Percentiles rank a stretch among this genome's conserved stretches.
Evolutionary conservation across 805 yeast species (phyloP).

Genomic region (Pichia nanzhaoensis): DNA sequence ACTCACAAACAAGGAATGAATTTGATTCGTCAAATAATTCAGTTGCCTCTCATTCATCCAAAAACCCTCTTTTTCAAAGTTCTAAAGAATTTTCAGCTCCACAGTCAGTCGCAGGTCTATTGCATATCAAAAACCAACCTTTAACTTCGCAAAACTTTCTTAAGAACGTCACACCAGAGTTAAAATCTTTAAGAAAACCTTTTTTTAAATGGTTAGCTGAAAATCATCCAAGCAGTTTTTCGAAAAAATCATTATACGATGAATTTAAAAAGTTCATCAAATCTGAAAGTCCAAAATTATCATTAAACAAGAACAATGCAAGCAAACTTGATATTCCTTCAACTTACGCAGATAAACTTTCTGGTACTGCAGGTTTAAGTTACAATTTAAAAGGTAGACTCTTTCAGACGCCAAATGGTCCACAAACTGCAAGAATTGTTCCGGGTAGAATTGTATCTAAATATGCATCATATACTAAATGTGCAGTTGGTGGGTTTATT

Average conservation of each 20-base stretch:
- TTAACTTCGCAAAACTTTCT: constrained; percentile 18
- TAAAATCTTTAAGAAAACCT: constrained; percentile 42
- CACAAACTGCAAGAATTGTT: constrained; percentile 42
- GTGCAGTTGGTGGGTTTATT: constrained; percentile 52
- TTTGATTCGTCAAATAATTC: neutral
- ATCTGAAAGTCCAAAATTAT: constrained; percentile 17
- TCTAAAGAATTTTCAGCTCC: constrained; percentile 18
- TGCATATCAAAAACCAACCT: constrained; percentile 22
- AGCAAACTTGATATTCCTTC: constrained; percentile 14
- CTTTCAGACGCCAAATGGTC: constrained; percentile 64
- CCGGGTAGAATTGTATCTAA: constrained; percentile 62
- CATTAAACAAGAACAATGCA: constrained; percentile 4
- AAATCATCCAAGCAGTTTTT: constrained; percentile 39
- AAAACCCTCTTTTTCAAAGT: constrained; percentile 38
- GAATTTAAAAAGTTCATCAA: constrained; percentile 37
- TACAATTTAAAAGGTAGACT: constrained; percentile 65
- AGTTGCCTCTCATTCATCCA: neutral
- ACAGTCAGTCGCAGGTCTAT: constrained; percentile 24
- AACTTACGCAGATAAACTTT: constrained; percentile 19
- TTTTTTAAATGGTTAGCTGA: constrained; percentile 50
- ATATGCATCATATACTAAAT: constrained; percentile 33
- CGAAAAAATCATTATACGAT: constrained; percentile 9
- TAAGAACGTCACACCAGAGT: constrained; percentile 29
- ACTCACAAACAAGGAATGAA: constrained; percentile 3
- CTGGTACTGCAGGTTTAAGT: constrained; percentile 74